Conservation (phyloP, 129 eudicot species). For the Flaveria trinervia region DNA sequence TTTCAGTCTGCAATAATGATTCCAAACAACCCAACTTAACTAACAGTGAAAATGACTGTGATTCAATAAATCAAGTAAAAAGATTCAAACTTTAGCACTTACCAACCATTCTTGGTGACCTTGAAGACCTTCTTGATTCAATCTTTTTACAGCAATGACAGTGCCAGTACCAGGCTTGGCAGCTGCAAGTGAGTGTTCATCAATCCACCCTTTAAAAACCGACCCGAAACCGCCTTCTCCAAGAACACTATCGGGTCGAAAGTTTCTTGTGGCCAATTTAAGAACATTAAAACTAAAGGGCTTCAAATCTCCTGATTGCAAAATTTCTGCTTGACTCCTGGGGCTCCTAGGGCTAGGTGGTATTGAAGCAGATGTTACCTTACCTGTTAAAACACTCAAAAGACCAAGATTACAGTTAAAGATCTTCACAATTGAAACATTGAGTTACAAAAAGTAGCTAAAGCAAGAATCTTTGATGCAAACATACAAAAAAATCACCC, state of each 20-base stretch:
- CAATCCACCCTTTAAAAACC: slow-evolving; percentile 23
- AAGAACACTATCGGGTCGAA: slow-evolving; percentile 21
- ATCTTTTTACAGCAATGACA: slow-evolving; percentile 11
- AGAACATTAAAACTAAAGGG: slow-evolving; percentile 20
- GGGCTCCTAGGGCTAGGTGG: slow-evolving; percentile 17
- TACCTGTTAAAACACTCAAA: slow-evolving; percentile 7
- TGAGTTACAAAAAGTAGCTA: not conserved
- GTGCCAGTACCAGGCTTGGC: slow-evolving; percentile 13
- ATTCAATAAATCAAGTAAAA: not conserved
- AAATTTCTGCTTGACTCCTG: slow-evolving; percentile 11
- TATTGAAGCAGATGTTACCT: slow-evolving; percentile 15
- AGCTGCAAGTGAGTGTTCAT: slow-evolving; percentile 17
- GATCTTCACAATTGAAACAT: not conserved
- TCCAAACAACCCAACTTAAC: not conserved
- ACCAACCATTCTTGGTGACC: slow-evolving; percentile 19
- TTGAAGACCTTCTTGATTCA: slow-evolving; percentile 17
- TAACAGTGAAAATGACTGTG: not conserved
- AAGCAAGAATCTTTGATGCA: not conserved
- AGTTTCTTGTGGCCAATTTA: slow-evolving; percentile 1
- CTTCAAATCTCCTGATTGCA: slow-evolving; percentile 8
- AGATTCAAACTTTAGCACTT: not conserved
- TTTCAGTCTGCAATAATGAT: slow-evolving; percentile 14
- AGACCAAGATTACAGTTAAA: not conserved
- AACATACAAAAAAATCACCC: not conserved
- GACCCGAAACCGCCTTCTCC: slow-evolving; percentile 27